A percentile compares a stretch with the other conserved stretches of the same genome.
phyloP scores from a whole-genome alignment of 1,284 basidiomycete genomes.

The Sanghuangporus weigelae region DNA sequence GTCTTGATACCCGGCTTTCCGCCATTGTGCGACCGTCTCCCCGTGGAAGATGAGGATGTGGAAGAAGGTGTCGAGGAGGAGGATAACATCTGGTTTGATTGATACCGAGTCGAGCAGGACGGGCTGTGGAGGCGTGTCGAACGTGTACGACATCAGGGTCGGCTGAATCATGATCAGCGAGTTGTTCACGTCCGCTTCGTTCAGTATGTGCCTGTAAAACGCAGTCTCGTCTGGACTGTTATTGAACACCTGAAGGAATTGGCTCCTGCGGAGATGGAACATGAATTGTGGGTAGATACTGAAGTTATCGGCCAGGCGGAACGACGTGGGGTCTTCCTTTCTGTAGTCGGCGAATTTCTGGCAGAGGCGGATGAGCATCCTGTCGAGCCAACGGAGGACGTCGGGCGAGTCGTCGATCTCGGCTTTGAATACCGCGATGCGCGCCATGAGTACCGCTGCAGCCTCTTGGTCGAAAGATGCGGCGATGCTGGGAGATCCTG shows the following conservation, averaged over 20 bases:
- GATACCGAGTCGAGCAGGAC: conserved; percentile 97
- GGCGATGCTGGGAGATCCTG: conserved; percentile 89
- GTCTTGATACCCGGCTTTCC: conserved; percentile 99
- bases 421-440: conserved; percentile 99
- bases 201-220: conserved; percentile 96
- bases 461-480: conserved; percentile 98
- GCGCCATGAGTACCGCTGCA: conserved; percentile 96
- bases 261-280: conserved; percentile 97
- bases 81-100: conserved; percentile 94
- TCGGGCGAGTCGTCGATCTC: conserved; percentile 99
- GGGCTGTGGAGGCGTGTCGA: conserved; percentile 87
- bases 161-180: conserved; percentile 99
- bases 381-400: conserved; percentile 94
- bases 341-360: conserved; percentile 99
- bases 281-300: conserved; percentile 99
- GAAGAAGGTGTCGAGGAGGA: conserved; percentile 99
- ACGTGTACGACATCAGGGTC: conserved; percentile 97
- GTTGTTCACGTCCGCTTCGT: conserved; percentile 99
- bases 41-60: conserved; percentile 99
- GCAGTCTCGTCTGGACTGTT: conserved; percentile 99
- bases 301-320: conserved; percentile 93
- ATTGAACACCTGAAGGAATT: conserved; percentile 99
- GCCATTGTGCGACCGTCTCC: conserved; percentile 95
- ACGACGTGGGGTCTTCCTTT: conserved; percentile 95
- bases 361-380: conserved; percentile 97